Evolutionary conservation across 1,284 basidiomycete species (phyloP).

Genomic region (Peniophora sp.): DNA sequence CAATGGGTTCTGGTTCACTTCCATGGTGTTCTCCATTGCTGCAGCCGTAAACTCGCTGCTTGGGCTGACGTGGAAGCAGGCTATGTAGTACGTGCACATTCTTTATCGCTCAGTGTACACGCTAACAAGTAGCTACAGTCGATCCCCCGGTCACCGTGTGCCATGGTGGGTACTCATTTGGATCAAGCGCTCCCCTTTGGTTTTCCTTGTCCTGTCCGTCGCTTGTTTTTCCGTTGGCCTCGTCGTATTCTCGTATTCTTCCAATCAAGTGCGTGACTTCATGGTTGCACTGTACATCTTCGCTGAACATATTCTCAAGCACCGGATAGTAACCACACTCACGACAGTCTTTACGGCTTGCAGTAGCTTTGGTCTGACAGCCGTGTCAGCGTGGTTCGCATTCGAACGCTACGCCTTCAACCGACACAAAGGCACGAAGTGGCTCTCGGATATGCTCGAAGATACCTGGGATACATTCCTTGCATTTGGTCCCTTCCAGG

Average conservation of each 20-base stretch:
- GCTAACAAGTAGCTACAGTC: conserved; percentile 24
- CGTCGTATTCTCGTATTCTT: conserved; percentile 59
- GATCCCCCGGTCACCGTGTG: conserved; percentile 54
- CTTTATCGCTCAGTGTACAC: not conserved
- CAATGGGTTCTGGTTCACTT: conserved; percentile 68
- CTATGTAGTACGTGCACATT: conserved; percentile 61
- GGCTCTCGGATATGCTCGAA: conserved; percentile 62
- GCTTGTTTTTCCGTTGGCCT: conserved; percentile 66
- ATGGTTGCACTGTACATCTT: not conserved
- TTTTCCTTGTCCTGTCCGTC: conserved; percentile 66
- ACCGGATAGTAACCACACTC: conserved; percentile 52
- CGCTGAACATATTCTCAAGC: conserved; percentile 27
- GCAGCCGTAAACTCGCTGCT: conserved; percentile 69
- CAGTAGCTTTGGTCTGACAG: conserved; percentile 67
- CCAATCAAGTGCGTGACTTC: conserved; percentile 37
- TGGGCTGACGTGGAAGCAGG: conserved; percentile 69
- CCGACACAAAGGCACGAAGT: conserved; percentile 63
- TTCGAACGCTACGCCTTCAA: conserved; percentile 68
- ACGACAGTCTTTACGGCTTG: conserved; percentile 69
- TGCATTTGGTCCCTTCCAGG: conserved; percentile 28
- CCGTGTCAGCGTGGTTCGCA: conserved; percentile 72
- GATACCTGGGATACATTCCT: conserved; percentile 38
- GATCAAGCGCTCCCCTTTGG: conserved; percentile 71
- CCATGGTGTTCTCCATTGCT: conserved; percentile 68
- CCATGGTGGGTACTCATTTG: conserved; percentile 77